phyloP scores from a whole-genome alignment of 257 asterid species.

The Linaria vulgaris region DNA sequence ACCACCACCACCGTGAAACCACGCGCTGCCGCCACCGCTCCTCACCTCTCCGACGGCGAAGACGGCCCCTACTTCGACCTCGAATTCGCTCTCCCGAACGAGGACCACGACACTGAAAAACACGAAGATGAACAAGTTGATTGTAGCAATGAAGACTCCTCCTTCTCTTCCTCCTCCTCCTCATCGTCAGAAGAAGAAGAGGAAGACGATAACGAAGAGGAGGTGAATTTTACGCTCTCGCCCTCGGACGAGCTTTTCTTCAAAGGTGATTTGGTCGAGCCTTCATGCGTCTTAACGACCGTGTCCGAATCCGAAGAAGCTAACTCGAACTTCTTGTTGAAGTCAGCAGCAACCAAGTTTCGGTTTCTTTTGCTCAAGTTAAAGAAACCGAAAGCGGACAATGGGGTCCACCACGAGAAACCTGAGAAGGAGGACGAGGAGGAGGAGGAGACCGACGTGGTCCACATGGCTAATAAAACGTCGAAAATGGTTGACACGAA shows the following conservation, averaged over 20 bases:
- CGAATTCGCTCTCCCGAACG: slow-evolving; percentile 36
- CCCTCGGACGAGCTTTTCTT: slow-evolving; percentile 40
- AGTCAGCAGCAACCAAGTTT: slow-evolving; percentile 48
- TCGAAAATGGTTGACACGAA: too few relatives aligned
- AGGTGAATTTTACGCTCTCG: slow-evolving; percentile 35
- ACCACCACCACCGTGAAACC: slow-evolving; percentile 20
- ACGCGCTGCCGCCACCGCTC: slow-evolving; percentile 21
- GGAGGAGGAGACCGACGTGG: too few relatives aligned
- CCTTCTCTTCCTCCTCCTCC: too few relatives aligned
- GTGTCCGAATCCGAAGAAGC: slow-evolving; percentile 11
- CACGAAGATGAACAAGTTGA: neutral
- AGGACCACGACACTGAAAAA: slow-evolving; percentile 10
- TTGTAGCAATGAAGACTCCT: too few relatives aligned
- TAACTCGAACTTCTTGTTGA: slow-evolving; percentile 37
- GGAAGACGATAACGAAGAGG: slow-evolving; percentile 15
- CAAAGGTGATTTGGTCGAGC: slow-evolving; percentile 34
- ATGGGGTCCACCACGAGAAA: slow-evolving; percentile 24
- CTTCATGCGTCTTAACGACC: neutral
- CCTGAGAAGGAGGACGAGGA: neutral
- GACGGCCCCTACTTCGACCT: slow-evolving; percentile 55
- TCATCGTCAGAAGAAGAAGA: neutral
- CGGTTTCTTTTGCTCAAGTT: slow-evolving; percentile 50
- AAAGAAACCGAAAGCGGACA: slow-evolving; percentile 38
- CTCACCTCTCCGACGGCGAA: slow-evolving; percentile 46
- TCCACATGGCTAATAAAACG: too few relatives aligned